phyloP scores from a whole-genome alignment of 1,284 basidiomycete species.

The Cutaneotrichosporon sp. region DNA sequence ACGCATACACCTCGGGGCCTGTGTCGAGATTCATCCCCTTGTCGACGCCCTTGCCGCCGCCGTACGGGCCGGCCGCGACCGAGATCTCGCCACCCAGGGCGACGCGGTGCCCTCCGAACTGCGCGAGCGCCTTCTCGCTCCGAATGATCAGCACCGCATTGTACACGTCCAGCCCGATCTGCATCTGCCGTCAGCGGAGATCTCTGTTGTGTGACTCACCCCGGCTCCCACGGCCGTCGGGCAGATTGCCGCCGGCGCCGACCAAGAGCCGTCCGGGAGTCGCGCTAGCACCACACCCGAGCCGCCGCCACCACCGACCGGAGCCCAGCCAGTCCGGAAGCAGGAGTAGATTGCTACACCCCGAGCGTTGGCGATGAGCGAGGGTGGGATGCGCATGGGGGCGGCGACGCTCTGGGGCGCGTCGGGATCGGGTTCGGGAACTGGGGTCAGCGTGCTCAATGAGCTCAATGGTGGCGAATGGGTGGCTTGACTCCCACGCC shows the following conservation, averaged over 20 bases:
- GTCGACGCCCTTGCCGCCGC: slow-evolving; percentile 14
- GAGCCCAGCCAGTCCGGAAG: slow-evolving; percentile 5
- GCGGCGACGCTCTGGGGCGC: neutral
- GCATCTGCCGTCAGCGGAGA: slow-evolving; percentile 7
- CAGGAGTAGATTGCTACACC: slow-evolving; percentile 12
- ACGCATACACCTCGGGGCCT: slow-evolving; percentile 4
- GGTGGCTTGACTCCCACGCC: no score
- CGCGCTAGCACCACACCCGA: slow-evolving; percentile 93
- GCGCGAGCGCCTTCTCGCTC: slow-evolving; percentile 9
- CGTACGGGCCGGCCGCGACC: slow-evolving; percentile 11
- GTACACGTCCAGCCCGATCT: slow-evolving; percentile 11
- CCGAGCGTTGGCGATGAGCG: slow-evolving; percentile 5
- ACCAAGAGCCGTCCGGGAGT: slow-evolving; percentile 95
- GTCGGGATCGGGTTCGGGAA: neutral
- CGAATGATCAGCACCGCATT: slow-evolving; percentile 14
- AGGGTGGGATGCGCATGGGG: slow-evolving; percentile 8
- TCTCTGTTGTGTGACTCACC: neutral
- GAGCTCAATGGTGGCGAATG: no score
- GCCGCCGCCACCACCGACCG: slow-evolving; percentile 54
- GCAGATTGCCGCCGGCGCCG: slow-evolving; percentile 63
- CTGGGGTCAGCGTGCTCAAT: neutral
- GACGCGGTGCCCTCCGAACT: slow-evolving; percentile 13
- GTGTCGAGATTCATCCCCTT: slow-evolving; percentile 1
- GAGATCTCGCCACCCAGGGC: slow-evolving; percentile 13
- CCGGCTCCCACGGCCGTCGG: slow-evolving; percentile 11